phyloP scores from a whole-genome alignment of 2,329 filamentous ascomycete genomes.

The Lasiodiplodia citricola region DNA sequence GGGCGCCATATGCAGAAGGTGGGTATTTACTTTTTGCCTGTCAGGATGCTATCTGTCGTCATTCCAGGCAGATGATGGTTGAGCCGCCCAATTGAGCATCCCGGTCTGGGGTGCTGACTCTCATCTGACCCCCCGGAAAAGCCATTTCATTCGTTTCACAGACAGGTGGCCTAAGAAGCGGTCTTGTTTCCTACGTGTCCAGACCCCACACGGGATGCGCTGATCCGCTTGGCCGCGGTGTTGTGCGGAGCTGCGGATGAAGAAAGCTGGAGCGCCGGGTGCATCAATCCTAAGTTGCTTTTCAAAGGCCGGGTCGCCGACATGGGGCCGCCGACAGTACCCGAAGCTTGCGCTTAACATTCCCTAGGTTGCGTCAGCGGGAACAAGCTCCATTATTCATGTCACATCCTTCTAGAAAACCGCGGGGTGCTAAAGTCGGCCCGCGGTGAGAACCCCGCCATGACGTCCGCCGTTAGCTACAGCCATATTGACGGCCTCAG shows the following conservation, averaged over 20 bases:
- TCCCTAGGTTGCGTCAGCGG: constrained; percentile 12
- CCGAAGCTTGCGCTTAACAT: constrained; percentile 12
- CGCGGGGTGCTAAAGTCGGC: constrained; percentile 4
- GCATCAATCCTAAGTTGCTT: not conserved
- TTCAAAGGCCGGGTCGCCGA: constrained; percentile 20
- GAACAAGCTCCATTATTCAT: constrained; percentile 16
- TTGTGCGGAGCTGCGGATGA: not conserved
- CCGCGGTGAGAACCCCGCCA: constrained; percentile 21
- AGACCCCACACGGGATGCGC: constrained; percentile 3
- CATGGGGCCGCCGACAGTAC: constrained; percentile 10
- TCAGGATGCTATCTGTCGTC: constrained; percentile 1
- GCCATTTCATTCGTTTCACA: not conserved
- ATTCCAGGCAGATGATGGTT: constrained; percentile 1
- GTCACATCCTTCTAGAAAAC: constrained; percentile 13
- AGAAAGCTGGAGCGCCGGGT: constrained; percentile 14
- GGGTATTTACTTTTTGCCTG: not conserved
- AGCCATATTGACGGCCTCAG: not conserved
- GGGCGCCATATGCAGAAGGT: constrained; percentile 6
- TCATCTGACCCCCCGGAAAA: not conserved
- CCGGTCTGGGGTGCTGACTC: not conserved
- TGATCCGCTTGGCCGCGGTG: constrained; percentile 17
- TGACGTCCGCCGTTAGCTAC: not conserved
- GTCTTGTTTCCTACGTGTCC: constrained; percentile 16
- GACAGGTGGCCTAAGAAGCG: constrained; percentile 13
- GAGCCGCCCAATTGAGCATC: constrained; percentile 1